Percentiles rank a stretch among this genome's conserved stretches.
These are phyloP conservation scores for Scortechinia acanthostroma DNA, from an alignment of 2,329 filamentous ascomycete genomes.

Conservation along the genomic window DNA sequence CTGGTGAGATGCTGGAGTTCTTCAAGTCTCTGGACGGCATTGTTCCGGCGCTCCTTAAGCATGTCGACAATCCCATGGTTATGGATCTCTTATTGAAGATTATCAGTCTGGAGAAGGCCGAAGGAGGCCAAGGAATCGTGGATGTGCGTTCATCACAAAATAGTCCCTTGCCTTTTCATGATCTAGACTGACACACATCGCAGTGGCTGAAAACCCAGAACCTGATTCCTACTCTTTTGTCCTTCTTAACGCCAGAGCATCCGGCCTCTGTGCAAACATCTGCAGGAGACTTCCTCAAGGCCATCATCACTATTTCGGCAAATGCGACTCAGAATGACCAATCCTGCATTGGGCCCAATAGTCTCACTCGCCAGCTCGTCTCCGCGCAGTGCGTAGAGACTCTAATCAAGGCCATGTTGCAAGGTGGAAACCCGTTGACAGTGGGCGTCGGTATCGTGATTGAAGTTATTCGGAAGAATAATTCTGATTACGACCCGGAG, in stretches of 20 bases:
- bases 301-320: slow-evolving; percentile 96
- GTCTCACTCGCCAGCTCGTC: slow-evolving; percentile 88
- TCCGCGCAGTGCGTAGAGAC: slow-evolving; percentile 76
- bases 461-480: slow-evolving; percentile 98
- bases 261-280: slow-evolving; percentile 89
- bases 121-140: slow-evolving; percentile 85
- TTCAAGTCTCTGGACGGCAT: slow-evolving; percentile 78
- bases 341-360: slow-evolving; percentile 97
- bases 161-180: slow-evolving; percentile 1
- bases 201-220: slow-evolving; percentile 84
- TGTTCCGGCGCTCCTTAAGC: slow-evolving; percentile 77
- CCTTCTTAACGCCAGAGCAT: slow-evolving; percentile 78
- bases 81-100: slow-evolving; percentile 97
- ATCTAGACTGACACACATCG: not conserved
- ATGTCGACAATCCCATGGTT: slow-evolving; percentile 95
- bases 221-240: slow-evolving; percentile 78
- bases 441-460: slow-evolving; percentile 97
- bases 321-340: slow-evolving; percentile 97
- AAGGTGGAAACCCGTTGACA: slow-evolving; percentile 85
- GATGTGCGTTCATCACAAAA: slow-evolving; percentile 52
- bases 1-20: slow-evolving; percentile 88
- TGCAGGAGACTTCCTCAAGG: slow-evolving; percentile 94
- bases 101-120: slow-evolving; percentile 87
- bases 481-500: slow-evolving; percentile 95
- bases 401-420: slow-evolving; percentile 85